These are phyloP conservation scores for Vitellaria paradoxa DNA, from an alignment of 179 eudicot species.

Conservation along the genomic window DNA sequence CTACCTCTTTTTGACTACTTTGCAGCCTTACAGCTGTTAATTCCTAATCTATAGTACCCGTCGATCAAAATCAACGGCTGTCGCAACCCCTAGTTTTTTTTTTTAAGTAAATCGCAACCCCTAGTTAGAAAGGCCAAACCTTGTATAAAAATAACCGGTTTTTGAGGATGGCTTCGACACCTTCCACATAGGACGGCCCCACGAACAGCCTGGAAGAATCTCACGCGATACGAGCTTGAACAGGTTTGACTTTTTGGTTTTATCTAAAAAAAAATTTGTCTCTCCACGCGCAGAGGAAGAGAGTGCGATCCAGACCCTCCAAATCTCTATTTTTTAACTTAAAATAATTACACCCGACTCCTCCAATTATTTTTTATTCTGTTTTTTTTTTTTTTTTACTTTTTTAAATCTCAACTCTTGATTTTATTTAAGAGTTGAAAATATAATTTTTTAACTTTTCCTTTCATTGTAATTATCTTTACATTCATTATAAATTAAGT, in stretches of 20 bases:
- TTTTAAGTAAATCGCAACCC: too few species aligned
- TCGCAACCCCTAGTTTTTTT: not conserved
- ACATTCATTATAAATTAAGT: too few species aligned
- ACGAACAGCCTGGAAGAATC: conserved; percentile 42
- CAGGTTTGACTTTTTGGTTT: conserved; percentile 21
- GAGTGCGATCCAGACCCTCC: not conserved
- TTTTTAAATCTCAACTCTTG: too few species aligned
- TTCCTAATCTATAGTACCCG: conserved; percentile 6
- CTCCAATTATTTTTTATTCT: too few species aligned
- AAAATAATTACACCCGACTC: not conserved
- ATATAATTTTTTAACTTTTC: too few species aligned
- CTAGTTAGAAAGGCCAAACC: not conserved
- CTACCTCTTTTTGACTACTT: conserved; percentile 27
- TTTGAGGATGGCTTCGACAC: conserved; percentile 27
- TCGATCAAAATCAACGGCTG: conserved; percentile 9
- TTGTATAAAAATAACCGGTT: conserved; percentile 5
- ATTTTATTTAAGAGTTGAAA: too few species aligned
- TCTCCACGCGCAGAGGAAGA: not conserved
- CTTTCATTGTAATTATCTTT: too few species aligned
- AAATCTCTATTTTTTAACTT: not conserved
- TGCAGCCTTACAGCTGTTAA: conserved; percentile 24
- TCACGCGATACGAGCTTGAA: conserved; percentile 40
- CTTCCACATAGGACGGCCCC: conserved; percentile 31
- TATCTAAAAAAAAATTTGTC: not conserved
- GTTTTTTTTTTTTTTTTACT: too few species aligned